Conservation (phyloP, 768 basidiomycete genomes). For the Lentinus tigrinus region DNA sequence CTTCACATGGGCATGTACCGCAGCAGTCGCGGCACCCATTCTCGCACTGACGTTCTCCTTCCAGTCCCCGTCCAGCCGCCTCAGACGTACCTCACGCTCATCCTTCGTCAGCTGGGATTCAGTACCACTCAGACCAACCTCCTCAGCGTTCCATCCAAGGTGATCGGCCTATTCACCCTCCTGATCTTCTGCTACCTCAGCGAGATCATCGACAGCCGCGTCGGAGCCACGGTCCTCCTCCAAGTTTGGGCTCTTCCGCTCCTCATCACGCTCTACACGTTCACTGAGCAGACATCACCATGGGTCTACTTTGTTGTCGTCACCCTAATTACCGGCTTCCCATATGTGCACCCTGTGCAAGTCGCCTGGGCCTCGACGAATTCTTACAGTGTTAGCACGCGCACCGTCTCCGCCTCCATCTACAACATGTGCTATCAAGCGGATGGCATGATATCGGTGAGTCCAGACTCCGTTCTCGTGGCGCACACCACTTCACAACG, state of each 20-base stretch:
- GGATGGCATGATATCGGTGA: constrained; percentile 46
- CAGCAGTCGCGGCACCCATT: not conserved
- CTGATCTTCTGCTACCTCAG: constrained; percentile 49
- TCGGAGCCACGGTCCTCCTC: constrained; percentile 47
- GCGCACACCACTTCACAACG: not conserved
- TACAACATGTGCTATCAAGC: constrained; percentile 72
- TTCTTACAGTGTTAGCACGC: constrained; percentile 57
- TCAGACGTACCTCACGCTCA: constrained; percentile 62
- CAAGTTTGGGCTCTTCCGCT: constrained; percentile 65
- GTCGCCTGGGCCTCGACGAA: constrained; percentile 61
- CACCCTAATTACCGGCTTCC: constrained; percentile 51
- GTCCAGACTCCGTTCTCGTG: constrained; percentile 1
- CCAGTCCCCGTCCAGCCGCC: constrained; percentile 59
- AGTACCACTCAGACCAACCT: constrained; percentile 61
- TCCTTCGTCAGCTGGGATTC: constrained; percentile 66
- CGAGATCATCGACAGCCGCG: constrained; percentile 56
- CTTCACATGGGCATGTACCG: constrained; percentile 48
- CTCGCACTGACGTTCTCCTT: not conserved
- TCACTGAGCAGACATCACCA: constrained; percentile 46
- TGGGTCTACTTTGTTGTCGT: constrained; percentile 61
- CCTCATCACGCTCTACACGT: constrained; percentile 56
- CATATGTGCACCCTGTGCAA: constrained; percentile 33
- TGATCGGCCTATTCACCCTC: constrained; percentile 47
- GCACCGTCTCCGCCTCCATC: constrained; percentile 44
- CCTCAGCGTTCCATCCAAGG: constrained; percentile 57